Percentiles rank a stretch among this genome's conserved stretches.
Evolutionary conservation across 805 yeast species (phyloP).

Genomic region (Metschnikowia matae): DNA sequence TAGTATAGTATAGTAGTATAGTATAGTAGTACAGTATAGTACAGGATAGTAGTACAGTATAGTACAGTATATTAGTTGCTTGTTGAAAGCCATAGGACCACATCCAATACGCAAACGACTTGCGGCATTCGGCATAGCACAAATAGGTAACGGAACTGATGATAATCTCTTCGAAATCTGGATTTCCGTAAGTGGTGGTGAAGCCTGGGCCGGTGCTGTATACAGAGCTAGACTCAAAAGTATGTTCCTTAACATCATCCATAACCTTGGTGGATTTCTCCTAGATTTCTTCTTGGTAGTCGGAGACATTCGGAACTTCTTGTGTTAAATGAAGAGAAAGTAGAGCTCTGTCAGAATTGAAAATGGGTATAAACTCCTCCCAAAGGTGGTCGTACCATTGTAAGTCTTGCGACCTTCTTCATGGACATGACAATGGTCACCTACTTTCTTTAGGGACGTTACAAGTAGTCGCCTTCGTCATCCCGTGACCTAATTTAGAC

Average conservation of each 20-base stretch:
- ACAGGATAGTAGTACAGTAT: too few species aligned
- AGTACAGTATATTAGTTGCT: too few species aligned
- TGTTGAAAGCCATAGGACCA: slow-evolving; percentile 36
- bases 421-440: slow-evolving; percentile 35
- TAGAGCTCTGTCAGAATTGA: slow-evolving; percentile 20
- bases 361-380: slow-evolving; percentile 24
- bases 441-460: slow-evolving; percentile 26
- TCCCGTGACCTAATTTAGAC: too few species aligned
- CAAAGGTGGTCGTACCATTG: slow-evolving; percentile 37
- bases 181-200: slow-evolving; percentile 15
- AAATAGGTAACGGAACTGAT: slow-evolving; percentile 15
- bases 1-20: too few species aligned
- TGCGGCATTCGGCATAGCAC: slow-evolving; percentile 13
- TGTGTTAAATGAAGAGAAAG: slow-evolving; percentile 30
- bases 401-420: slow-evolving; percentile 20
- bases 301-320: slow-evolving; percentile 12
- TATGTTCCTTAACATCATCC: background rate
- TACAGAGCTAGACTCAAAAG: slow-evolving; percentile 2
- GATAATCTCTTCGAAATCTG: slow-evolving; percentile 18
- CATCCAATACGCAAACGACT: slow-evolving; percentile 39
- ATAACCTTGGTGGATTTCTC: background rate
- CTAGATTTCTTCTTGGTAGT: slow-evolving; percentile 1
- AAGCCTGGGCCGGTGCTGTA: slow-evolving; percentile 1
- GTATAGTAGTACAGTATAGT: too few species aligned
- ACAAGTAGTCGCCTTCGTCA: slow-evolving; percentile 26